A percentile compares a stretch with the other conserved stretches of the same genome.
Conservation (phyloP, 495 filamentous ascomycete species). For the Aspergillus indologenus region DNA sequence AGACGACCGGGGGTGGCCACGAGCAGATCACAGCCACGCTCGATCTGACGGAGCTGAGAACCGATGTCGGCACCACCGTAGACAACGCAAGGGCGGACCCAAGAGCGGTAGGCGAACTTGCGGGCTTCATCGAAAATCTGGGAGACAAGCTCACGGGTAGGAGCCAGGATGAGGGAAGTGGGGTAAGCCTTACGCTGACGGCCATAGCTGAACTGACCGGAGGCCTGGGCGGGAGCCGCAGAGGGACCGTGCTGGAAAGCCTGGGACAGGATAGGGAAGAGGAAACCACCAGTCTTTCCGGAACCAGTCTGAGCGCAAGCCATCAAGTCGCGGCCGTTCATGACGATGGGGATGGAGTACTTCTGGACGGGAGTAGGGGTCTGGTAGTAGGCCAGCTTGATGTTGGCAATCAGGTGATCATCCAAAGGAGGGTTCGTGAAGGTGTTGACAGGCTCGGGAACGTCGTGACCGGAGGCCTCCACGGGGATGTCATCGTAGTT, state of each 20-base stretch:
- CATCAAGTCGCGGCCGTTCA: conserved; percentile 95
- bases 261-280: conserved; percentile 97
- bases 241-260: conserved; percentile 87
- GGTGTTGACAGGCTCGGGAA: conserved; percentile 82
- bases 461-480: conserved; percentile 89
- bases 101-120: conserved; percentile 97
- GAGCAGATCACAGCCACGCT: conserved; percentile 94
- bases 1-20: conserved; percentile 97
- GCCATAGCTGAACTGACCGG: conserved; percentile 66
- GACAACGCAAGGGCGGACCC: conserved; percentile 97
- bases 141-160: conserved; percentile 95
- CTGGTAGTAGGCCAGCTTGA: conserved; percentile 88
- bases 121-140: conserved; percentile 98
- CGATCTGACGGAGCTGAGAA: conserved; percentile 93
- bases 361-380: conserved; percentile 95
- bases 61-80: conserved; percentile 99
- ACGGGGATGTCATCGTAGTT: conserved; percentile 99
- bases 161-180: conserved; percentile 90
- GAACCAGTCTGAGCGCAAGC: conserved; percentile 99
- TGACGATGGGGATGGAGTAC: conserved; percentile 96
- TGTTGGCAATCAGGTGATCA: conserved; percentile 86
- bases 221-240: conserved; percentile 54
- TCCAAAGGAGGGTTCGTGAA: conserved; percentile 96
- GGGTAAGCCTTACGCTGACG: conserved; percentile 94
- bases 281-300: conserved; percentile 98